Evolutionary conservation across 768 basidiomycete genomes (phyloP).

Genomic region (Leccinellum luteum): DNA sequence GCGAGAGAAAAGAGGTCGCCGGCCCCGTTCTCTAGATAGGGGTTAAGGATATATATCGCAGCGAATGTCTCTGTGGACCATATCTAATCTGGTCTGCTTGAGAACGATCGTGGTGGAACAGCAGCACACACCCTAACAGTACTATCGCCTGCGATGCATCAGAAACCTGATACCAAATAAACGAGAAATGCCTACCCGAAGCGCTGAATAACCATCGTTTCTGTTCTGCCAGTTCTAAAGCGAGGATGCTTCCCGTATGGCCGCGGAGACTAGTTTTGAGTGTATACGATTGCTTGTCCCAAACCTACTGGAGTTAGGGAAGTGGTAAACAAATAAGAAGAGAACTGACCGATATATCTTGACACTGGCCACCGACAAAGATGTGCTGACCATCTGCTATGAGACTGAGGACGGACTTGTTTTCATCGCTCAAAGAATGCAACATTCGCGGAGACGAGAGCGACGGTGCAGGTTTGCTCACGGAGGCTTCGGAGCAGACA

Average conservation of each 20-base stretch:
- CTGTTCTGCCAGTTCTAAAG: constrained; percentile 70
- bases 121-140: constrained; percentile 65
- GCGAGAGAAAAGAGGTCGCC: constrained; percentile 86
- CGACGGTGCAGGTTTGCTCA: constrained; percentile 54
- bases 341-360: constrained; percentile 65
- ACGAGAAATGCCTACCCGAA: constrained; percentile 53
- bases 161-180: neutral
- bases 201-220: constrained; percentile 88
- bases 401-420: constrained; percentile 70
- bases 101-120: neutral
- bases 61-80: constrained; percentile 75
- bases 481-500: constrained; percentile 43
- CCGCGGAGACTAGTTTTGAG: constrained; percentile 70
- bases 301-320: constrained; percentile 57
- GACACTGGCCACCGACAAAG: constrained; percentile 78
- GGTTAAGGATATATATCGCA: constrained; percentile 69
- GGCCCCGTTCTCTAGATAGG: constrained; percentile 75
- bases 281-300: constrained; percentile 72
- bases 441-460: constrained; percentile 48
- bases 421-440: constrained; percentile 69
- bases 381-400: constrained; percentile 72
- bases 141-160: constrained; percentile 63
- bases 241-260: constrained; percentile 82
- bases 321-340: neutral
- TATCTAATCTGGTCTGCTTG: constrained; percentile 45